phyloP scores from a whole-genome alignment of 768 basidiomycete genomes.

The Piloderma croceum region DNA sequence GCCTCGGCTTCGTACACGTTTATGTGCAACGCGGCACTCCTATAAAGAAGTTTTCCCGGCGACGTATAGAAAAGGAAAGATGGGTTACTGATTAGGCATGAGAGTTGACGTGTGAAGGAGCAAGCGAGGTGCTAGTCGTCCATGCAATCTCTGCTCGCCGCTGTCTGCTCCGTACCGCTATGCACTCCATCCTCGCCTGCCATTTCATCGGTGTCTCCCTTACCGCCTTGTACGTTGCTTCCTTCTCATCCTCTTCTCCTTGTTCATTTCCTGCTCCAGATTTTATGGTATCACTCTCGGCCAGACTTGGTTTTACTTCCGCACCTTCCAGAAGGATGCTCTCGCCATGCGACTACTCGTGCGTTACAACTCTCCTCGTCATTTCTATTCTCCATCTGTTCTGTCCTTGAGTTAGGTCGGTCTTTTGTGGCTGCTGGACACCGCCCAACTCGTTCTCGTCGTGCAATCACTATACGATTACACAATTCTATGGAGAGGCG shows the following conservation, averaged over 20 bases:
- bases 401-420: too few species aligned
- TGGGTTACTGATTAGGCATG: too few species aligned
- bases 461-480: not conserved
- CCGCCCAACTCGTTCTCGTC: not conserved
- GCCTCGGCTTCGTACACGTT: too few species aligned
- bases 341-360: slow-evolving; percentile 27
- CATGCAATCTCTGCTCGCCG: too few species aligned
- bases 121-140: too few species aligned
- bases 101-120: too few species aligned
- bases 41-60: too few species aligned
- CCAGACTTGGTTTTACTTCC: slow-evolving; percentile 31
- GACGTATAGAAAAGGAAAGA: too few species aligned
- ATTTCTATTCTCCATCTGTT: too few species aligned
- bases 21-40: too few species aligned
- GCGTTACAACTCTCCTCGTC: slow-evolving; percentile 7
- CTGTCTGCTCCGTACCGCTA: too few species aligned
- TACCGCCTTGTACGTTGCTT: slow-evolving; percentile 24
- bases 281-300: slow-evolving; percentile 31
- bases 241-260: not conserved
- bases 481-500: not conserved
- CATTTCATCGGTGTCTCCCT: slow-evolving; percentile 27
- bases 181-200: too few species aligned
- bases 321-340: slow-evolving; percentile 25
- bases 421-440: not conserved
- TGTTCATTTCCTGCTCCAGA: slow-evolving; percentile 15